A percentile compares a stretch with the other conserved stretches of the same genome.
These are phyloP conservation scores for Tuber brumale DNA, from an alignment of 495 filamentous ascomycete genomes.

Conservation along the genomic window DNA sequence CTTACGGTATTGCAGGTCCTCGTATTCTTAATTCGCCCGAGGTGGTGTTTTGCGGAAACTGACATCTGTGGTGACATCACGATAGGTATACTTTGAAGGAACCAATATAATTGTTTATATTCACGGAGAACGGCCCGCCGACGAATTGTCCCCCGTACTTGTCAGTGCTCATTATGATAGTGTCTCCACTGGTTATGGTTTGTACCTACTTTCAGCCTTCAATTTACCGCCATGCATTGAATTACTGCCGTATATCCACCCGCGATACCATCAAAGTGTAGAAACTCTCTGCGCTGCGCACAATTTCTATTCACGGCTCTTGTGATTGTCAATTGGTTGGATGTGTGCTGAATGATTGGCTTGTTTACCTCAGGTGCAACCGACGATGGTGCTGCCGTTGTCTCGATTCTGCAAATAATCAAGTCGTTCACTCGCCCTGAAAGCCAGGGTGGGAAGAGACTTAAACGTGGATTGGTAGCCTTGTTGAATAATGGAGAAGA, in stretches of 20 bases:
- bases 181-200: conserved; percentile 69
- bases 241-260: background rate
- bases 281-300: background rate
- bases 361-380: conserved; percentile 60
- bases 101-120: conserved; percentile 91
- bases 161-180: conserved; percentile 97
- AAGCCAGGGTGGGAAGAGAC: conserved; percentile 54
- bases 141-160: conserved; percentile 57
- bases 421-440: conserved; percentile 68
- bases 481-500: conserved; percentile 96
- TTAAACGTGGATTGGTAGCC: conserved; percentile 71
- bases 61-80: conserved; percentile 34
- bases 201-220: conserved; percentile 8
- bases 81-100: conserved; percentile 78
- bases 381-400: conserved; percentile 85
- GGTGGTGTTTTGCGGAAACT: background rate
- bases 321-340: background rate
- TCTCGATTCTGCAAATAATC: conserved; percentile 79
- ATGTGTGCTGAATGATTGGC: background rate
- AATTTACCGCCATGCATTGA: background rate
- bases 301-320: background rate
- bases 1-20: conserved; percentile 23
- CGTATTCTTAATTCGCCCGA: too few relatives aligned
- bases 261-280: background rate
- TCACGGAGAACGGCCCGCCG: conserved; percentile 64